Base-by-base conservation (phyloP, 2,329 filamentous ascomycete genomes). In the Fusarium humuli region DNA sequence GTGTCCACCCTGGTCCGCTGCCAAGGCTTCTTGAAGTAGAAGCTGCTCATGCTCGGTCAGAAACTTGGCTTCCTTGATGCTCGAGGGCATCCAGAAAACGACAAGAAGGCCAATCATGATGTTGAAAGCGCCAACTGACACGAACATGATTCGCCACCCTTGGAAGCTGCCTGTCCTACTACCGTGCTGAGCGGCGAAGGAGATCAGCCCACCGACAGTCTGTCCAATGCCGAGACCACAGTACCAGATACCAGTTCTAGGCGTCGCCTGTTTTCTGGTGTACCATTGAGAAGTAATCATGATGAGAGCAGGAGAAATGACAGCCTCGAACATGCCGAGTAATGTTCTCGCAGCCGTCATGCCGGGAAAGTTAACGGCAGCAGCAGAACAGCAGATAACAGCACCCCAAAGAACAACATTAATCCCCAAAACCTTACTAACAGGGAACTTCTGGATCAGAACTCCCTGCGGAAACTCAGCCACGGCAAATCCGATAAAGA, bases 241-340 rank as follows among this genome's bases (percentile, higher is more conserved):
- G 18, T 61, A 61, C 58, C 58, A 61, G 18, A 61, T 61, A 20
- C 58, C 58, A 3, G 58, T 61, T 18, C 58, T 60, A 7, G 58
- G 58, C 1, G 58, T 61, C 0, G 58, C 55, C 11, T 61, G 58
- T 29, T 37, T 61, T 32, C 58, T 37, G 6, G 55, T 61, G 7
- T 61, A 61, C 58, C 58, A 61, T 13, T 61, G 58, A 1, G 58
- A 61, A 2, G 58, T 61, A 6, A 61, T 61, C 58, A 61, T 60
- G 12, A 61, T 58, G 1, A 61, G 14, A 5, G 58, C 34, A 0
- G 58, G 58, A 9, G 58, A 61, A 6, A 61, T 61, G 0, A 61
- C 58, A 1, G 58, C 58, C 13, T 61, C 58, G 1, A 61, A 61
- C 55, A 61, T 61, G n/a, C 58, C 58, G n/a, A 61, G 58, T n/a